Evolutionary conservation across 345 rosid genomes (phyloP).

Genomic region (Ceriops zippeliana): DNA sequence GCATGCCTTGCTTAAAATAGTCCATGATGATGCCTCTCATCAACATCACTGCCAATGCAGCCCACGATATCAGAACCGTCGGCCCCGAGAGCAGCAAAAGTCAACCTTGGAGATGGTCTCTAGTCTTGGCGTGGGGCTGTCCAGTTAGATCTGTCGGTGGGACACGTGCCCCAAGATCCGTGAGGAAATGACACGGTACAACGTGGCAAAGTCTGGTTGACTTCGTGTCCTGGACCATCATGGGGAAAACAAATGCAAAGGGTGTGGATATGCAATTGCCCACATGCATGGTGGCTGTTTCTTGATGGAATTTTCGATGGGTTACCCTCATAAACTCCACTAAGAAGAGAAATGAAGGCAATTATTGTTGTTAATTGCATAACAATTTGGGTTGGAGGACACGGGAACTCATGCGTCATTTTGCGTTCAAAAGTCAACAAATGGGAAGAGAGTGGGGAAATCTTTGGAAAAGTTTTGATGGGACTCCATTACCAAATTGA

Average conservation of each 20-base stretch:
- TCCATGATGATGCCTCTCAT: conserved; percentile 19
- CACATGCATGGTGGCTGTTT: neutral
- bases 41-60: conserved; percentile 28
- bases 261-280: neutral
- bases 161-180: conserved; percentile 33
- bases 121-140: conserved; percentile 10
- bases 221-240: neutral
- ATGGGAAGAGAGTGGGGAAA: conserved; percentile 8
- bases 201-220: too few relatives aligned
- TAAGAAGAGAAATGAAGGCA: neutral
- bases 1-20: conserved; percentile 28
- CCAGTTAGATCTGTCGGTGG: conserved; percentile 26
- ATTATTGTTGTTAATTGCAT: too few relatives aligned
- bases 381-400: neutral
- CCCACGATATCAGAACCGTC: conserved; percentile 15
- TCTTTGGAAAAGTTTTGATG: conserved; percentile 24
- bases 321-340: conserved; percentile 2
- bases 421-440: conserved; percentile 16
- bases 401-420: conserved; percentile 10
- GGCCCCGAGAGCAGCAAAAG: neutral
- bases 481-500: conserved; percentile 9
- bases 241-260: neutral
- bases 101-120: conserved; percentile 6
- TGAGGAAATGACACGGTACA: conserved; percentile 23
- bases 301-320: neutral